These are phyloP conservation scores for Malassezia sp. DNA, from an alignment of 1,284 basidiomycete species.

Conservation along the genomic window DNA sequence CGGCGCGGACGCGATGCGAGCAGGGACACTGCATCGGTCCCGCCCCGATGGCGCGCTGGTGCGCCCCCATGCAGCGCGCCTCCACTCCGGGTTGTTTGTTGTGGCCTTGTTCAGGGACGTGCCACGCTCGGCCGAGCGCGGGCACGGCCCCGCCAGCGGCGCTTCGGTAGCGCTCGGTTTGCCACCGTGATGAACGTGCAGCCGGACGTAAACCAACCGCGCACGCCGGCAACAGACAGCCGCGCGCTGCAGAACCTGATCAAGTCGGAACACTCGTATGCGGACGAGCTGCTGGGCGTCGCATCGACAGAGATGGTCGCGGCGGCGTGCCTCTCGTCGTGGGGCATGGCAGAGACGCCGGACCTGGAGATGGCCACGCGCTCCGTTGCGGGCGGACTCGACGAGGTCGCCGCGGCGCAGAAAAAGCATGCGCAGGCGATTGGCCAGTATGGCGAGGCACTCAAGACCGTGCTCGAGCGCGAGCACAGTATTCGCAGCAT, in stretches of 20 bases:
- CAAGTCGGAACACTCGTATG: slow-evolving; percentile 47
- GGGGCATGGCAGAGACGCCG: slow-evolving; percentile 47
- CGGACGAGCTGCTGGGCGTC: slow-evolving; percentile 28
- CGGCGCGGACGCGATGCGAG: background rate
- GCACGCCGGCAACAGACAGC: slow-evolving; percentile 43
- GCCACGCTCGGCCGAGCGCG: too few relatives aligned
- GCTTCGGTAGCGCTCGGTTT: background rate
- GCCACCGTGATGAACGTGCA: slow-evolving; percentile 17
- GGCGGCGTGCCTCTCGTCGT: slow-evolving; percentile 46
- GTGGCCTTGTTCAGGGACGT: too few relatives aligned
- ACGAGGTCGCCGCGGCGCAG: slow-evolving; percentile 43
- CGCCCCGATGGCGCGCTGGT: too few relatives aligned
- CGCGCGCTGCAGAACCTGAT: slow-evolving; percentile 47
- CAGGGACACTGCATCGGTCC: background rate
- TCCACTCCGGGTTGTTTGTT: too few relatives aligned
- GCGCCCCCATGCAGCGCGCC: too few relatives aligned
- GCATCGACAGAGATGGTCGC: slow-evolving; percentile 32
- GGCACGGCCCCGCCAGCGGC: background rate
- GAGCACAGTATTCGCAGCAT: slow-evolving; percentile 47
- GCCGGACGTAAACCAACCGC: slow-evolving; percentile 26
- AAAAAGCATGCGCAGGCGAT: slow-evolving; percentile 46
- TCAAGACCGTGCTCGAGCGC: slow-evolving; percentile 48
- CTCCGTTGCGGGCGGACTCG: slow-evolving; percentile 43
- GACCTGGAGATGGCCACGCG: slow-evolving; percentile 45
- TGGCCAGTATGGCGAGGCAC: slow-evolving; percentile 46